These are phyloP conservation scores for Tetragonia tetragonoides DNA, from an alignment of 148 eudicot genomes.

Conservation along the genomic window DNA sequence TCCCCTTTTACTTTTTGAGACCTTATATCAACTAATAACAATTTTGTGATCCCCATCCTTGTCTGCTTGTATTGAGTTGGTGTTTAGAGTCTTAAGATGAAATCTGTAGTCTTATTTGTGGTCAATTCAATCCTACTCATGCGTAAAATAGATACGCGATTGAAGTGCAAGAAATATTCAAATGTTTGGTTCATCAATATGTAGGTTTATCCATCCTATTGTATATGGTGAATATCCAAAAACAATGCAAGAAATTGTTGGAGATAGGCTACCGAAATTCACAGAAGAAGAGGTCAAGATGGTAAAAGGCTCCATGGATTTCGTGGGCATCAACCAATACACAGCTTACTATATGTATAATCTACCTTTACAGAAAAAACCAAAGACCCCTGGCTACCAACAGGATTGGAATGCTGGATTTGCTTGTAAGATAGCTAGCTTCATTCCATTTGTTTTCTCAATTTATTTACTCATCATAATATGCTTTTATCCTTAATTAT, in stretches of 20 bases:
- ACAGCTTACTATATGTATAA: constrained; percentile 73
- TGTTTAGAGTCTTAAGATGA: background rate
- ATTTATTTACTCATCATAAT: background rate
- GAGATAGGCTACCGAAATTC: constrained; percentile 78
- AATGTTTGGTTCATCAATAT: background rate
- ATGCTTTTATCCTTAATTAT: background rate
- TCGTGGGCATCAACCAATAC: constrained; percentile 83
- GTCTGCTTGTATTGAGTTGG: background rate
- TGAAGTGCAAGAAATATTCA: background rate
- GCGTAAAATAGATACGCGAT: background rate
- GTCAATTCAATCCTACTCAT: background rate
- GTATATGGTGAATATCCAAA: constrained; percentile 86
- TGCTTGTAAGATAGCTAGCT: constrained; percentile 48
- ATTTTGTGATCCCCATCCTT: background rate
- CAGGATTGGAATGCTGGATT: constrained; percentile 81
- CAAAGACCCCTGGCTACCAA: constrained; percentile 57
- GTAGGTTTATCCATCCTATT: constrained; percentile 84
- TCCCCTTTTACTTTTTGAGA: background rate
- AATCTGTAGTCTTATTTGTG: background rate
- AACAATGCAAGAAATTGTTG: constrained; percentile 74
- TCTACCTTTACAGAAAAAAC: constrained; percentile 30
- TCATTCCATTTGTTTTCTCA: background rate
- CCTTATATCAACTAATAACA: background rate
- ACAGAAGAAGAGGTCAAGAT: constrained; percentile 57
- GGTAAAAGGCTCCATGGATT: constrained; percentile 87